Conservation (phyloP, 345 rosid species). For the Populus davidiana region DNA sequence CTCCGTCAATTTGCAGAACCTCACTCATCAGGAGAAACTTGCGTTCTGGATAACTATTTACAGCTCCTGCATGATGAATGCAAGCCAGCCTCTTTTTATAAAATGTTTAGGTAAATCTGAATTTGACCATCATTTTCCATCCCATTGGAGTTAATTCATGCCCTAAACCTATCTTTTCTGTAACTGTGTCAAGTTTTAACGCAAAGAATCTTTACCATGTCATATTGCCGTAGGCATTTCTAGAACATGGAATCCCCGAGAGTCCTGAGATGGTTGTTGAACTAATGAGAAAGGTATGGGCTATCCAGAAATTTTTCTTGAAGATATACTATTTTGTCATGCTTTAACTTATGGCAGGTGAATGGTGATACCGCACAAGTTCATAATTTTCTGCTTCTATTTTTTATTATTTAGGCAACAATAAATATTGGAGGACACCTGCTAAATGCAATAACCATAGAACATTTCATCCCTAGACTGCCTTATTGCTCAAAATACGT, state of each 20-base stretch:
- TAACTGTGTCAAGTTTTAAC: neutral
- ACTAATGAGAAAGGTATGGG: conserved; percentile 62
- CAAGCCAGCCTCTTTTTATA: conserved; percentile 25
- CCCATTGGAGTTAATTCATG: neutral
- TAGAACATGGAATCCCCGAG: conserved; percentile 72
- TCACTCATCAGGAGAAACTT: too few relatives aligned
- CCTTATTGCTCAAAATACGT: conserved; percentile 71
- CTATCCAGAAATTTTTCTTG: neutral
- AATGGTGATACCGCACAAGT: neutral
- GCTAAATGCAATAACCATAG: conserved; percentile 64
- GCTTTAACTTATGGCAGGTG: neutral
- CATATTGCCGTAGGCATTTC: conserved; percentile 53
- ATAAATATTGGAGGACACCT: conserved; percentile 71
- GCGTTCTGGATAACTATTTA: conserved; percentile 93
- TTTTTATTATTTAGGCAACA: conserved; percentile 48
- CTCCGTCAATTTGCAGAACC: too few relatives aligned
- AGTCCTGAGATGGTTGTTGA: conserved; percentile 56
- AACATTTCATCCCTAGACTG: conserved; percentile 78
- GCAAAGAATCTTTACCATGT: neutral
- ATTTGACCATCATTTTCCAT: neutral
- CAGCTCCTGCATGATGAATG: conserved; percentile 93
- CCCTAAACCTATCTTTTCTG: neutral
- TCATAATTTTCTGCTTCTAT: neutral
- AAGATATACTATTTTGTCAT: neutral
- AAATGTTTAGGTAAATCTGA: neutral